These are phyloP conservation scores for Penicillium sp. DNA, from an alignment of 2,329 filamentous ascomycete species.

Conservation along the genomic window DNA sequence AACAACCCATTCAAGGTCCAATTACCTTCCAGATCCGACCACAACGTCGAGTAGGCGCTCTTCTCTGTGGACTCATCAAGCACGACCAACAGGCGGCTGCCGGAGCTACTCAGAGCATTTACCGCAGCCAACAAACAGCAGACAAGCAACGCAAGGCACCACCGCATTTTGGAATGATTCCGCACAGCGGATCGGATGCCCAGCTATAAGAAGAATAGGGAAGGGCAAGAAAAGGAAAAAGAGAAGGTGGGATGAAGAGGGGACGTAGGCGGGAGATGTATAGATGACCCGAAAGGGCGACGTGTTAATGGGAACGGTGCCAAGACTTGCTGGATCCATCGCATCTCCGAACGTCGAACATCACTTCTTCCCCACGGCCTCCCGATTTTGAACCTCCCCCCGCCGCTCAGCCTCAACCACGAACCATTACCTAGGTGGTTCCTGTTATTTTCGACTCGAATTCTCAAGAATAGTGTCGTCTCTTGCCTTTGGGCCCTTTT, in stretches of 20 bases:
- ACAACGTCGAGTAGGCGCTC: conserved; percentile 80
- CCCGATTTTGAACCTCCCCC: conserved; percentile 30
- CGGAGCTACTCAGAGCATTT: conserved; percentile 78
- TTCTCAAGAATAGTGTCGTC: conserved; percentile 1
- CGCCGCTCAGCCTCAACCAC: conserved; percentile 17
- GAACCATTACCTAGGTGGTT: conserved; percentile 19
- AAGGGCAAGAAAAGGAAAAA: conserved; percentile 25
- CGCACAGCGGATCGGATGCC: conserved; percentile 42
- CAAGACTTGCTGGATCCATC: conserved; percentile 45
- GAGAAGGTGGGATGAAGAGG: conserved; percentile 25
- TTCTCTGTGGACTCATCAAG: conserved; percentile 83
- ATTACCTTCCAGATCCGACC: conserved; percentile 55
- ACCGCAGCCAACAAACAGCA: conserved; percentile 61
- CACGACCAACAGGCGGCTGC: conserved; percentile 81
- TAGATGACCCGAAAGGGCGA: conserved; percentile 46
- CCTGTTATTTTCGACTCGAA: conserved; percentile 9
- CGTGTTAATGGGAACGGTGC: conserved; percentile 50
- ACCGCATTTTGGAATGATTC: conserved; percentile 68
- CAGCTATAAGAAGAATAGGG: conserved; percentile 23
- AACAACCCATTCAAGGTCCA: background rate
- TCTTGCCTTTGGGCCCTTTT: conserved; percentile 12
- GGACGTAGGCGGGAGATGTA: conserved; percentile 27
- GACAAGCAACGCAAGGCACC: conserved; percentile 72
- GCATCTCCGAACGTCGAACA: conserved; percentile 39
- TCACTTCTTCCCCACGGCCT: conserved; percentile 39